Evolutionary conservation across 306 rosid species (phyloP).

Genomic region (Quercus aquifolioides): DNA sequence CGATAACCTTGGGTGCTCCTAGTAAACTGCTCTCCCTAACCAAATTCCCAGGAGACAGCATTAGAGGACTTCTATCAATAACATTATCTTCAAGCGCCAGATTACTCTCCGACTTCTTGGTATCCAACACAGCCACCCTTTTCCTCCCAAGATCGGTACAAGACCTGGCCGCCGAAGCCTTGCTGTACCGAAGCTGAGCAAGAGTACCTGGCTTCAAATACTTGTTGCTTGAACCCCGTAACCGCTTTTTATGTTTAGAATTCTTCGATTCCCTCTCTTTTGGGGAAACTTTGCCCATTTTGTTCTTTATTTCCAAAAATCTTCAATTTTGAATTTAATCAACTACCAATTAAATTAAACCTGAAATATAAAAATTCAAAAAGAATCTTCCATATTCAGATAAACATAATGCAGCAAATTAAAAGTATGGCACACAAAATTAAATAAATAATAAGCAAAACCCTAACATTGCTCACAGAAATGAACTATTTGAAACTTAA

Average conservation of each 20-base stretch:
- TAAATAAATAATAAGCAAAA: background rate
- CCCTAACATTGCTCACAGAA: background rate
- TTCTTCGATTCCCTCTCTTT: slow-evolving; percentile 50
- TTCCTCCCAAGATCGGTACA: slow-evolving; percentile 68
- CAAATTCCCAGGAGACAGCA: slow-evolving; percentile 76
- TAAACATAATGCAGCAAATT: background rate
- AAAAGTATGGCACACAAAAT: background rate
- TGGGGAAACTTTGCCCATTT: slow-evolving; percentile 67
- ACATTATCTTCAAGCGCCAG: slow-evolving; percentile 27
- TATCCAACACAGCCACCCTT: slow-evolving; percentile 49
- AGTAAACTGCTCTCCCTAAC: slow-evolving; percentile 39
- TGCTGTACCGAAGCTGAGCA: slow-evolving; percentile 74
- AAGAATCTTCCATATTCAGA: background rate
- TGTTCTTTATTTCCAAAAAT: background rate
- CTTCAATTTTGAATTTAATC: slow-evolving; percentile 3
- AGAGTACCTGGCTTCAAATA: slow-evolving; percentile 82
- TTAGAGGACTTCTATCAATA: slow-evolving; percentile 59
- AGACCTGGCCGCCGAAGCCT: slow-evolving; percentile 37
- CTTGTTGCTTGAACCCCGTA: slow-evolving; percentile 45
- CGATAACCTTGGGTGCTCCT: slow-evolving; percentile 57
- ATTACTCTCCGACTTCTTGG: slow-evolving; percentile 27
- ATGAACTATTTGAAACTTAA: background rate
- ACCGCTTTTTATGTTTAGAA: slow-evolving; percentile 42
- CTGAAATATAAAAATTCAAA: slow-evolving; percentile 11
- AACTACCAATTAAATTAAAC: background rate